Conservation (phyloP, 2,329 filamentous ascomycete species). For the Laburnicola sp. region DNA sequence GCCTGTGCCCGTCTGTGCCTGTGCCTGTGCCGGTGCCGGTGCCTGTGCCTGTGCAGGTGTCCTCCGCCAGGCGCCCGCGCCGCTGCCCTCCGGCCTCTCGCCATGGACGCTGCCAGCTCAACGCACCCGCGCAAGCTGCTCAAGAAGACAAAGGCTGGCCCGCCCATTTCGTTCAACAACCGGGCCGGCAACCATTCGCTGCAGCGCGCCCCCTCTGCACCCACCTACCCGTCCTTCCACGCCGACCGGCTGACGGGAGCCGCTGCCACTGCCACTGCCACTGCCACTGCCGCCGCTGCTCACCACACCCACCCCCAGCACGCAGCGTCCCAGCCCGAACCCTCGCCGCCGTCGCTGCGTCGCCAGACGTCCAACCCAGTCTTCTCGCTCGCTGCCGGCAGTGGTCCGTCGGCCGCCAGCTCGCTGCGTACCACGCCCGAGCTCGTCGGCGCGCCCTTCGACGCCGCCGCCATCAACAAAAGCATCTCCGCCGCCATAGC, state of each 20-base stretch:
- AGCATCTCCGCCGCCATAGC: conserved; percentile 38
- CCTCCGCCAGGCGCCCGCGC: neutral
- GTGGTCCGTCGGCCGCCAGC: neutral
- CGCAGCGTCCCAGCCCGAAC: neutral
- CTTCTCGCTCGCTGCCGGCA: neutral
- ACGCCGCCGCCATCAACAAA: conserved; percentile 43
- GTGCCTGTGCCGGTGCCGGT: too few relatives aligned
- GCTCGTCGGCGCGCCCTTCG: conserved; percentile 44
- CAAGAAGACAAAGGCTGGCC: conserved; percentile 19
- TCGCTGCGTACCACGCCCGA: conserved; percentile 12
- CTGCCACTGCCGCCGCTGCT: neutral
- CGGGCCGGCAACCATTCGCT: conserved; percentile 13
- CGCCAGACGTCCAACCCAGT: conserved; percentile 6
- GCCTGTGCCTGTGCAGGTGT: too few relatives aligned
- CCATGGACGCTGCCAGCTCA: conserved; percentile 2
- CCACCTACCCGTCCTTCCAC: conserved; percentile 30
- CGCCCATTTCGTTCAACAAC: conserved; percentile 26
- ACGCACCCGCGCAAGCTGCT: conserved; percentile 5
- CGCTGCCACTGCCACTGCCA: neutral
- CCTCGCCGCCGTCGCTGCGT: conserved; percentile 2
- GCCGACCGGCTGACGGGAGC: neutral
- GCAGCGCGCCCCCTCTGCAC: conserved; percentile 28
- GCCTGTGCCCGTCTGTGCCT: too few relatives aligned
- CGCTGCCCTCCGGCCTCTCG: neutral
- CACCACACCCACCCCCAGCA: neutral